Conservation (phyloP, 192 early-diverging fungal species). For the Coemansia sp. region DNA sequence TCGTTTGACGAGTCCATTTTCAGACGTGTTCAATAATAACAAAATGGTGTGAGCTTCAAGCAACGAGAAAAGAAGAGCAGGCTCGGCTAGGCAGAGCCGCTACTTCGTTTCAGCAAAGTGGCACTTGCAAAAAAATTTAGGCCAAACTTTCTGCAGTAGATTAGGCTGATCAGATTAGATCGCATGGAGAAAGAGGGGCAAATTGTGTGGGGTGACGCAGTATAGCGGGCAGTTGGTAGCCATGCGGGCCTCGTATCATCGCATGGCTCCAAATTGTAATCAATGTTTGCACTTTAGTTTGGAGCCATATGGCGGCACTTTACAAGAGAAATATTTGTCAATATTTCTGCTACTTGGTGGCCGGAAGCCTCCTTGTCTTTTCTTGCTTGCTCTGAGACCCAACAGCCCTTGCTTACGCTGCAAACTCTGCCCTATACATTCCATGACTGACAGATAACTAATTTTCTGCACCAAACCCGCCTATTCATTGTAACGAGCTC, state of each 20-base stretch:
- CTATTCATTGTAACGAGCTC: background rate
- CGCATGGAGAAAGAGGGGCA: background rate
- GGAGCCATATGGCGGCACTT: background rate
- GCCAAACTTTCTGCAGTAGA: background rate
- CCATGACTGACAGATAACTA: background rate
- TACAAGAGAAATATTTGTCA: background rate
- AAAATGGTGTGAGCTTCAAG: background rate
- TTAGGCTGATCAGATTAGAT: background rate
- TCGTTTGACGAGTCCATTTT: slow-evolving; percentile 39
- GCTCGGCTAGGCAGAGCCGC: background rate
- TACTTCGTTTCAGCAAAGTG: background rate
- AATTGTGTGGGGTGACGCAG: background rate
- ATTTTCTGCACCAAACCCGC: background rate
- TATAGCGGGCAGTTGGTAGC: background rate
- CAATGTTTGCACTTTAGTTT: background rate
- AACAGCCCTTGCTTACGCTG: background rate
- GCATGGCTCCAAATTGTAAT: background rate
- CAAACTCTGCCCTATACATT: background rate
- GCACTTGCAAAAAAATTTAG: background rate
- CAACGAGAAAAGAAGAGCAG: background rate
- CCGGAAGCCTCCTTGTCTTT: background rate
- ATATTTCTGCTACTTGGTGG: background rate
- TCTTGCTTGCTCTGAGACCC: background rate
- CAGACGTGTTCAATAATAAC: background rate
- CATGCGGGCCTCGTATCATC: background rate